Evolutionary conservation across 2,329 filamentous ascomycete genomes (phyloP), one percentile per base, ranked within the genome.

Genomic region (Curvularia sp.): DNA sequence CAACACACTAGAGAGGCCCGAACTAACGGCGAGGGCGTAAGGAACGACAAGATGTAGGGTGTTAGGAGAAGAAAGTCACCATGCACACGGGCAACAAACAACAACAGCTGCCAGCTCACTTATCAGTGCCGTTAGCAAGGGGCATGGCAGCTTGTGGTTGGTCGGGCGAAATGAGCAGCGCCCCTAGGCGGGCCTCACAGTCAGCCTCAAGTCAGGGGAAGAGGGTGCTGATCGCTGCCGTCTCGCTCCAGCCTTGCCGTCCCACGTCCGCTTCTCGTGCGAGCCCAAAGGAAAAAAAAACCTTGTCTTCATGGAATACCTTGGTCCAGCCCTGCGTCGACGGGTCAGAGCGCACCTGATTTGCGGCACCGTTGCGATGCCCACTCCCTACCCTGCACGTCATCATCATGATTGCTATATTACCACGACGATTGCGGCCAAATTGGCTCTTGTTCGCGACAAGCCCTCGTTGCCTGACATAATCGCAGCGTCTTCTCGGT

Each of bases 151-250:
- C 42, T 61, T 56, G 20, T 66, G 67, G 62, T 62, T 64, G 64
- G 65, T 52, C 53, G 24, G 57, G 48, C 62, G 58, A 71, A 72
- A 74, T 70, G 66, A 72, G 64, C 49, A 50, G 55, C 54, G 57
- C 63, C 55, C 55, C 53, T 61, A 63, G 56, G 58, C 63, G 44
- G 26, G 44, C 44, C 44, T 26, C 10, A 15, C n/a, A 47, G 15
- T 47, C 26, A 30, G 26, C 44, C 44, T 30, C 35, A 50, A 58
- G 59, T 61, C 62, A 61, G 62, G 62, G 63, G 62, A 57, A 57
- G 7, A 30, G 42, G 50, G 44, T 49, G 59, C 55, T 49, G 52
- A 55, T 62, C 53, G 42, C 49, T 48, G 55, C 55, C 55, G 35
- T 39, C n/a, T 35, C 43, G 52, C 52, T 24, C 24, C 28, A 58